Evolutionary conservation across 768 basidiomycete species (phyloP).

Genomic region (Sporobolomyces pararoseus): DNA sequence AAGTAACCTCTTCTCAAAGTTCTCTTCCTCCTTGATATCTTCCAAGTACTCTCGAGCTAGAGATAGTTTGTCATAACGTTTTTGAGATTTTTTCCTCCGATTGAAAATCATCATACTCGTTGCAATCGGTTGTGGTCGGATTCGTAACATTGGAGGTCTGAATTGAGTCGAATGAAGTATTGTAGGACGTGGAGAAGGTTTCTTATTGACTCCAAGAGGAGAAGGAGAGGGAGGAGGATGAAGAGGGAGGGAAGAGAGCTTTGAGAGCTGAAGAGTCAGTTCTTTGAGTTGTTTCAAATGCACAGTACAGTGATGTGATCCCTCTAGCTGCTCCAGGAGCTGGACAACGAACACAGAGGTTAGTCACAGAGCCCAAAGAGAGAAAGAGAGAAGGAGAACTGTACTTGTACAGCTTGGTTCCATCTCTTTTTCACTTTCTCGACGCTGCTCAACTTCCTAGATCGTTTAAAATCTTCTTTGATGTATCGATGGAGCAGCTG

Average conservation of each 20-base stretch:
- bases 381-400: neutral
- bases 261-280: conserved; percentile 10
- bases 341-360: neutral
- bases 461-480: conserved; percentile 6
- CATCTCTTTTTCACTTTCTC: neutral
- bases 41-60: conserved; percentile 2
- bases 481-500: neutral
- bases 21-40: neutral
- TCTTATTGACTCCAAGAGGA: neutral
- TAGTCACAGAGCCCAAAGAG: too few species aligned
- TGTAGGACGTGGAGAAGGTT: conserved; percentile 2
- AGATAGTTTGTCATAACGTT: conserved; percentile 50
- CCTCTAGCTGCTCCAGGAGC: neutral
- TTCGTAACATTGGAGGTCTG: conserved; percentile 69
- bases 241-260: neutral
- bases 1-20: neutral
- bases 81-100: conserved; percentile 54
- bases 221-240: neutral
- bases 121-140: conserved; percentile 72
- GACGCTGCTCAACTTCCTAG: neutral
- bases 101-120: conserved; percentile 66
- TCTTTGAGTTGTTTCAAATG: neutral
- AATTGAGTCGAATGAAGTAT: conserved; percentile 62
- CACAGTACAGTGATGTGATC: neutral
- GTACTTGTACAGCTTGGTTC: conserved; percentile 16